A percentile compares a stretch with the other conserved stretches of the same genome.
phyloP scores from a whole-genome alignment of 2,329 filamentous ascomycete species.

The Claviceps africana region DNA sequence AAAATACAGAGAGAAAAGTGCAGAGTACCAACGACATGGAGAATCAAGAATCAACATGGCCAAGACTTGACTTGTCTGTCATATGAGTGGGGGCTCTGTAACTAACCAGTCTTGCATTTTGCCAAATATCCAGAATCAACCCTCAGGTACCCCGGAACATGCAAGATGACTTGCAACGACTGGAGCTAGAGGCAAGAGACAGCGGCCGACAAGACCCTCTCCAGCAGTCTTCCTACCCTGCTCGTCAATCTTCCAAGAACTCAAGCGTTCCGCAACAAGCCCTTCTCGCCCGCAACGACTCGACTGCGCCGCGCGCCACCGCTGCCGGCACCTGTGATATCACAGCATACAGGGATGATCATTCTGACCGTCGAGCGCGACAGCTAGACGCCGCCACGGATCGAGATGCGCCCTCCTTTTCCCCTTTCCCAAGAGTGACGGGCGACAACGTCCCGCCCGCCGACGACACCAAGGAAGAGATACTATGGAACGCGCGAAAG shows the following conservation, averaged over 20 bases:
- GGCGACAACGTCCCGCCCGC: slow-evolving; percentile 84
- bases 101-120: slow-evolving; percentile 22
- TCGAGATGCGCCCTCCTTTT: slow-evolving; percentile 61
- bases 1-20: background rate
- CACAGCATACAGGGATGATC: slow-evolving; percentile 25
- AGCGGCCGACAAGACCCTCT: slow-evolving; percentile 21
- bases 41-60: background rate
- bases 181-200: slow-evolving; percentile 65
- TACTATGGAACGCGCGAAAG: slow-evolving; percentile 69
- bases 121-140: slow-evolving; percentile 54
- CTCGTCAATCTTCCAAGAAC: slow-evolving; percentile 30
- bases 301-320: slow-evolving; percentile 9
- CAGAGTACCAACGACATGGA: background rate
- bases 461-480: slow-evolving; percentile 86
- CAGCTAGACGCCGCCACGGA: slow-evolving; percentile 27
- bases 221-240: slow-evolving; percentile 20
- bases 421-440: slow-evolving; percentile 76
- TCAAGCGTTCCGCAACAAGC: slow-evolving; percentile 23
- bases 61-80: background rate
- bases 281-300: slow-evolving; percentile 2
- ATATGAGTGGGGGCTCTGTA: slow-evolving; percentile 16
- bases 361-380: slow-evolving; percentile 20
- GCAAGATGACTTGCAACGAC: slow-evolving; percentile 80
- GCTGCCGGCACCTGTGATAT: slow-evolving; percentile 23
- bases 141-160: slow-evolving; percentile 94